Conservation (phyloP, 2,329 filamentous ascomycete species). For the Didymella arachidicola region DNA sequence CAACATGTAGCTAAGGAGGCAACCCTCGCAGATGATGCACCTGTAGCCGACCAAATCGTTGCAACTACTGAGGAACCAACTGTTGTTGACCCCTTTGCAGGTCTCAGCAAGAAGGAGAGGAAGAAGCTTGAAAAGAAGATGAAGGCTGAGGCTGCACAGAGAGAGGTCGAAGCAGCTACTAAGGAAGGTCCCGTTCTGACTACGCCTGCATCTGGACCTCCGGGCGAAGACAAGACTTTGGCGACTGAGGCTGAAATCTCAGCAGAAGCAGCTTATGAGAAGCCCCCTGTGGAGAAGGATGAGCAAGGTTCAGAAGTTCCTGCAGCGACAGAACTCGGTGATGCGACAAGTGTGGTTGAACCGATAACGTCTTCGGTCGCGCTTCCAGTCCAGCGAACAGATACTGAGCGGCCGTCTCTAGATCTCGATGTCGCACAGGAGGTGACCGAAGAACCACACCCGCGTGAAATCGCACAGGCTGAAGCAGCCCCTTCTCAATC, state of each 20-base stretch:
- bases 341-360: background rate
- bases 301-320: background rate
- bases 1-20: background rate
- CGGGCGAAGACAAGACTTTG: background rate
- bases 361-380: background rate
- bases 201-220: background rate
- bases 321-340: background rate
- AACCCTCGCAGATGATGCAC: conserved; percentile 10
- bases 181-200: background rate
- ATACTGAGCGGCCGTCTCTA: background rate
- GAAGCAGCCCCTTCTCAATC: background rate
- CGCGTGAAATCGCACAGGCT: background rate
- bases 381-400: background rate
- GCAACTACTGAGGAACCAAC: background rate
- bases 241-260: background rate
- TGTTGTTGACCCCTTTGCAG: conserved; percentile 6
- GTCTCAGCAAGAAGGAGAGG: conserved; percentile 14
- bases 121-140: conserved; percentile 37
- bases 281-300: background rate
- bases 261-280: background rate
- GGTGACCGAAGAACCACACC: background rate
- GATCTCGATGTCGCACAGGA: background rate
- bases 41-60: background rate
- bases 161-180: conserved; percentile 11
- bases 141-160: conserved; percentile 17